Evolutionary conservation across 805 yeast species (phyloP).

Genomic region (Candida broadrunensis): DNA sequence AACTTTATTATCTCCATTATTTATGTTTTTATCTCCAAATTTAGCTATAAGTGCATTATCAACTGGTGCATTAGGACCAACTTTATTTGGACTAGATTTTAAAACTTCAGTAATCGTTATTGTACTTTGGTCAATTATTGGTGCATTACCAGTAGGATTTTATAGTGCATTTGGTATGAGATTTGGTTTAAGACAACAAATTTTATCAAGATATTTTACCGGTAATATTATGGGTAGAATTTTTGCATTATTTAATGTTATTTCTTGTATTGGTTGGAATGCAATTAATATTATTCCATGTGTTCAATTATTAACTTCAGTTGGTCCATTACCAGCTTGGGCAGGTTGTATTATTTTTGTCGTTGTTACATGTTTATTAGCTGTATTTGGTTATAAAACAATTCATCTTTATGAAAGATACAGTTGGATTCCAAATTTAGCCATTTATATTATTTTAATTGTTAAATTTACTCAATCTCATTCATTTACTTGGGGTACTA

Average conservation of each 20-base stretch:
- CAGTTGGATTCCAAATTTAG: slow-evolving; percentile 30
- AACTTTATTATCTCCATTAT: slow-evolving; percentile 17
- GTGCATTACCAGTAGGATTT: slow-evolving; percentile 37
- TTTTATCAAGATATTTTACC: slow-evolving; percentile 27
- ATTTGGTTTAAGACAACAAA: slow-evolving; percentile 38
- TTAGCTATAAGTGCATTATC: slow-evolving; percentile 35
- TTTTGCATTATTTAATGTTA: slow-evolving; percentile 24
- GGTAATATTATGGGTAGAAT: slow-evolving; percentile 29
- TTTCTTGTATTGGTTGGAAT: slow-evolving; percentile 34
- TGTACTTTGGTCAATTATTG: slow-evolving; percentile 31
- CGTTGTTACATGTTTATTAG: slow-evolving; percentile 22
- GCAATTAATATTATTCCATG: slow-evolving; percentile 29
- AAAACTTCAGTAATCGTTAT: slow-evolving; percentile 28
- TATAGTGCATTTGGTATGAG: slow-evolving; percentile 35
- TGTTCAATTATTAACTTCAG: slow-evolving; percentile 24
- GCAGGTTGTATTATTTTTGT: slow-evolving; percentile 34
- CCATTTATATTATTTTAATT: slow-evolving; percentile 24
- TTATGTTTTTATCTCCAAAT: slow-evolving; percentile 28
- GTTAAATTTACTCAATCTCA: slow-evolving; percentile 24
- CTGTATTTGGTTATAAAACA: slow-evolving; percentile 29
- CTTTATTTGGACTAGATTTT: slow-evolving; percentile 29
- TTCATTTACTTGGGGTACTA: slow-evolving; percentile 20
- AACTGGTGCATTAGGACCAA: slow-evolving; percentile 35
- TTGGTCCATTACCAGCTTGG: slow-evolving; percentile 31
- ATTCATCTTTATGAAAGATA: slow-evolving; percentile 30